Percentiles rank a stretch among this genome's conserved stretches.
phyloP scores from a whole-genome alignment of 306 rosid species.

The Echinosophora koreensis region DNA sequence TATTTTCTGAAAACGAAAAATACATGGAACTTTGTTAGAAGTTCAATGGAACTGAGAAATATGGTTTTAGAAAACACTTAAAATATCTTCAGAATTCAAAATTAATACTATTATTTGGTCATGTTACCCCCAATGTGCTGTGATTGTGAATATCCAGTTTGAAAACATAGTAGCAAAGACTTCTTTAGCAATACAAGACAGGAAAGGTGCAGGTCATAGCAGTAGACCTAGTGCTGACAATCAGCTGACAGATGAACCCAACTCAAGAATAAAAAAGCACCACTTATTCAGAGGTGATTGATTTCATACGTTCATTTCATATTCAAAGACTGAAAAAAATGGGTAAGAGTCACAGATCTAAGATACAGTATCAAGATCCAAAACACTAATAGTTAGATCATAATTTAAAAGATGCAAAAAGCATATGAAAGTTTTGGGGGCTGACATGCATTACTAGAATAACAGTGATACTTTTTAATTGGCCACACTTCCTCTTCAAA shows the following conservation, averaged over 20 bases:
- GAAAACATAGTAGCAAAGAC: constrained; percentile 16
- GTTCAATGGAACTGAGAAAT: constrained; percentile 31
- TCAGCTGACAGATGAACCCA: constrained; percentile 12
- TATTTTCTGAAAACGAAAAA: constrained; percentile 67
- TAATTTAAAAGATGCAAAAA: constrained; percentile 17
- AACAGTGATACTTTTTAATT: not conserved
- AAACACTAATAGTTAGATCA: not conserved
- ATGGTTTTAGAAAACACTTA: constrained; percentile 8
- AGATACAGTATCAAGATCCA: constrained; percentile 12
- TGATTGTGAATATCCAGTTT: constrained; percentile 30
- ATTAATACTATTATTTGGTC: constrained; percentile 1
- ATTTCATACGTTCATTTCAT: not conserved
- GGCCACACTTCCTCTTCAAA: constrained; percentile 13
- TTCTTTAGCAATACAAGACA: constrained; percentile 27
- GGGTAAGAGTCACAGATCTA: constrained; percentile 8
- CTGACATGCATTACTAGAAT: too few species aligned
- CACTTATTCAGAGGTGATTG: not conserved
- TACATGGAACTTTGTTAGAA: not conserved
- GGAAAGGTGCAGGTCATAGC: constrained; percentile 23
- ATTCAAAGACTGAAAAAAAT: not conserved
- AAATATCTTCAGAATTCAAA: constrained; percentile 30
- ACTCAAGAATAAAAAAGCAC: constrained; percentile 13
- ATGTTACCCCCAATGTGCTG: not conserved
- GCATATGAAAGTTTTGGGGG: too few species aligned
- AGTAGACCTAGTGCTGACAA: constrained; percentile 14